Evolutionary conservation across 2,329 filamentous ascomycete genomes (phyloP), one percentile per base, ranked within the genome.

Genomic region (Arthrobotrys sinensis): DNA sequence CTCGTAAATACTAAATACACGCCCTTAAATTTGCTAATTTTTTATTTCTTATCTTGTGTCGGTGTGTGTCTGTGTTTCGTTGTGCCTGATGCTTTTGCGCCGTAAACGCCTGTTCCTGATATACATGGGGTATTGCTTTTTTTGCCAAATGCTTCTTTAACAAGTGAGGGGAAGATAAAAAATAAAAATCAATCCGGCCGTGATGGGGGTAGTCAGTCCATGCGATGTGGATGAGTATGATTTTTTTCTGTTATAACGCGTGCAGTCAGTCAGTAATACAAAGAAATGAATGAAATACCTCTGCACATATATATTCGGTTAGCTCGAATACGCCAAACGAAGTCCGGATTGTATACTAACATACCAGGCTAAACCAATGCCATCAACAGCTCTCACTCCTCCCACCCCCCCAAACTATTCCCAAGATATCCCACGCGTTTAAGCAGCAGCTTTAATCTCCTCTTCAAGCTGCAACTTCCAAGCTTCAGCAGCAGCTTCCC

Each of bases 391-490:
- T 14, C 16, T 45, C 11, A 45, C 40, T 4, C 24, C 24, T 4
- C 4, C 24, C 24, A 2, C 24, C 24, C 24, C 24, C 4, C 24
- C 24, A 2, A 28, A 28, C 24, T 28, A 2, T 28, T 28, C 24
- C 24, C 24, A 28, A 28, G 24, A 28, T 28, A 28, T 28, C 24
- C 2, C 2, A 28, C 24, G 4, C 24, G 34, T 21, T 57, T 52
- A 76, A 32, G 57, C 52, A 28, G 67, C 52, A 48, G 57, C 63
- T 38, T 72, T 72, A 10, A 64, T 28, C 45, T 68, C 67, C 28
- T 78, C 75, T 19, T 71, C 75, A n/a, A 78, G 52, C 53, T 78
- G 75, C 40, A 78, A 62, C 60, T 78, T 78, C 75, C 75, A 78
- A 4, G 75, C 75, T n/a, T 78, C 67, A 24, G 75, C 67, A 6